Conservation (phyloP, 1,284 basidiomycete genomes). For the Macrocystidia cucumis region DNA sequence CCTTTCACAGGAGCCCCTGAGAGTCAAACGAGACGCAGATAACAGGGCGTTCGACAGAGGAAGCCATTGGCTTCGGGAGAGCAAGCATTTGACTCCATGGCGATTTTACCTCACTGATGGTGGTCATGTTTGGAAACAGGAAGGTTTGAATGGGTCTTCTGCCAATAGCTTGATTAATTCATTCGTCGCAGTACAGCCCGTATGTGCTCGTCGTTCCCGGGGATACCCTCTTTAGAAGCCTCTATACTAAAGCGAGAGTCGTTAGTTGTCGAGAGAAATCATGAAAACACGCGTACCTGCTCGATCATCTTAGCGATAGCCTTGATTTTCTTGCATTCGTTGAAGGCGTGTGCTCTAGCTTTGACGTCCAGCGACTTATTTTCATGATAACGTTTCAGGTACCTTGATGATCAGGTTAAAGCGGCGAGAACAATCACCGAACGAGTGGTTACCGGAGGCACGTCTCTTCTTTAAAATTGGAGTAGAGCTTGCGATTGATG, state of each 20-base stretch:
- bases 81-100: too few species aligned
- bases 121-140: too few species aligned
- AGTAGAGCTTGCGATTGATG: conserved; percentile 70
- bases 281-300: neutral
- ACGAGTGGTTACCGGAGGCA: conserved; percentile 47
- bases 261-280: neutral
- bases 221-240: too few species aligned
- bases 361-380: conserved; percentile 39
- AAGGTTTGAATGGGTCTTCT: too few species aligned
- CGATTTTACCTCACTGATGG: too few species aligned
- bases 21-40: too few species aligned
- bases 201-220: too few species aligned
- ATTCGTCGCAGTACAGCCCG: too few species aligned
- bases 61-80: too few species aligned
- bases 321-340: conserved; percentile 60
- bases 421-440: neutral
- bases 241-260: neutral
- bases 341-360: conserved; percentile 43
- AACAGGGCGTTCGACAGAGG: too few species aligned
- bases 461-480: conserved; percentile 68
- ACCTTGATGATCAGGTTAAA: conserved; percentile 22
- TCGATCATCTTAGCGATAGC: conserved; percentile 13
- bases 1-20: too few species aligned
- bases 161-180: too few species aligned
- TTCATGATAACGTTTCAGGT: conserved; percentile 45